Base-by-base conservation (phyloP, 257 asterid genomes). In the Scutellaria galericulata region DNA sequence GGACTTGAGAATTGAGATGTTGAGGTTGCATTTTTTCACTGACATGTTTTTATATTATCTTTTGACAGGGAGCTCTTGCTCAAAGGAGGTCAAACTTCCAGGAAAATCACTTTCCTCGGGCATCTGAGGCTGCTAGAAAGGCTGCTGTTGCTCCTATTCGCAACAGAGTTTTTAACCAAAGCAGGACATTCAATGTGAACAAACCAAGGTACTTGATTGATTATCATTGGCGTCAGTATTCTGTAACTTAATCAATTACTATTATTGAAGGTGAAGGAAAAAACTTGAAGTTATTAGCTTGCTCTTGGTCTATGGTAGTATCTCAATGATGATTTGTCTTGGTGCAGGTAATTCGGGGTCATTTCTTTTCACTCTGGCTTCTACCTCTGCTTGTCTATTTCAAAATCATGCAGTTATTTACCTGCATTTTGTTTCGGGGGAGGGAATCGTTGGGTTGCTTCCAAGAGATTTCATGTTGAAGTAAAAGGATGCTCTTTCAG, bases 41-140 rank as follows among this genome's bases (percentile, higher is more conserved):
- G 15, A n/a, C 48, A 45, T 51, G 37, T 48, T 12, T 18, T 56
- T 7, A 9, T 55, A 35, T 48, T 67, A 27, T 71, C 27, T 71
- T 70, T 18, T 78, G 64, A 41, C 79, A 93, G 98, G 97, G 95
- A 24, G 90, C 85, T 69, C 89, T 93, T 84, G 92, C 96, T 69
- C 87, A 59, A 71, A 88, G 83, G 85, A 86, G 97, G 86, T 83
- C 95, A 74, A 89, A 71, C 80, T 89, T 85, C 78, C 91, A 89
- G 76, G 93, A 82, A 10, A 86, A 89, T 64, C 93, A 82, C 74
- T 91, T 90, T 73, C 96, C 93, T 76, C 73, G 85, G 80, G 82
- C 96, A 53, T 72, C 85, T 54, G 90, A 91, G 85, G 94, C 91
- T 6, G 96, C 97, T 66, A 85, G 80, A 84, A 93, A 83, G 82